Evolutionary conservation across 2,329 filamentous ascomycete species (phyloP), one percentile per base, ranked within the genome.

Genomic region (Aspergillus felis): DNA sequence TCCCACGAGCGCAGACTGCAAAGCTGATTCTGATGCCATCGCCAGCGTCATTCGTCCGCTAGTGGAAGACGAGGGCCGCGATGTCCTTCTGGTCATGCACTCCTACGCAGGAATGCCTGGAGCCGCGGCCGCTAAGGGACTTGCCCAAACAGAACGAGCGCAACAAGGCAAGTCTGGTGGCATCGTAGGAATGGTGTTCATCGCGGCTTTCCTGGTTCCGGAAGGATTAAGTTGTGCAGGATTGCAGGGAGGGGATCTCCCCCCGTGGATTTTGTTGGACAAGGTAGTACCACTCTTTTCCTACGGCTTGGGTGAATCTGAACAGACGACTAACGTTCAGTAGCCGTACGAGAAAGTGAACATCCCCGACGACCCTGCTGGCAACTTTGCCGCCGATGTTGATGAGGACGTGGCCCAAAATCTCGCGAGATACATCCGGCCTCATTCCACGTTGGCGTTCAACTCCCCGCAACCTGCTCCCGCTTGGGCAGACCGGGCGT

Each of bases 171-270:
- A 70, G 51, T 22, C 52, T 3, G 73, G 72, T 3, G 71, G 69
- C 0, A 62, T 75, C 2, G 14, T 72, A 17, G 69, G 67, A 22
- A 52, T 75, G 17, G 54, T 71, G 6, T 74, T 66, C 54, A 61
- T 73, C 22, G 68, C 69, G 17, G 71, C 71, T 0, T 77, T 77
- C 51, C 59, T 77, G 1, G 62, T 73, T n/a, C 69, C 73, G 0
- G 68, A 73, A 55, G 74, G 73, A 0, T 9, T 63, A 1, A 68
- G 66, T 24, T 65, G 64, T 53, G 58, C 60, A 1, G 65, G 60
- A 3, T 46, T 64, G 2, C 64, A 67, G 50, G 68, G 65, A 3
- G 66, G 67, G 3, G 49, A 57, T 17, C 28, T 69, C 9, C 66
- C 67, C 1, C 49, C 50, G 12, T 68, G 66, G 66, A 62, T 69